Conservation (phyloP, 139 green algal genomes). For the Tetraselmis chui region DNA sequence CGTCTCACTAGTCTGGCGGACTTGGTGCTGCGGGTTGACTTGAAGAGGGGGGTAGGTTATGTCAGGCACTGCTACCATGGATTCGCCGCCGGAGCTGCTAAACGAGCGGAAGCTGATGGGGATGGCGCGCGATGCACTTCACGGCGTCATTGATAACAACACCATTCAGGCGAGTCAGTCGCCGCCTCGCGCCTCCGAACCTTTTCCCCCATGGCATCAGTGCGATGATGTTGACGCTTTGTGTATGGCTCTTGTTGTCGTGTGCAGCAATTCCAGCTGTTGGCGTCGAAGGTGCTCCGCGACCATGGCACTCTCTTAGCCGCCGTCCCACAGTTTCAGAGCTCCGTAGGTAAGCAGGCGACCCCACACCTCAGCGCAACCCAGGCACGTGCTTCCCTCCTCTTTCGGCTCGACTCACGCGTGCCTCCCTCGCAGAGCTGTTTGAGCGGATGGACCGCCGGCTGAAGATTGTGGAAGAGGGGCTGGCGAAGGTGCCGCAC, state of each 20-base stretch:
- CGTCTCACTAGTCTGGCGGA: too few relatives aligned
- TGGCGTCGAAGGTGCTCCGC: not conserved
- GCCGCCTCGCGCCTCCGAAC: too few relatives aligned
- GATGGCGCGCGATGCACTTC: not conserved
- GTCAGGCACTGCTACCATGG: too few relatives aligned
- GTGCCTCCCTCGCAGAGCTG: not conserved
- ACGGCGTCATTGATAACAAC: not conserved
- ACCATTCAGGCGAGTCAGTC: not conserved
- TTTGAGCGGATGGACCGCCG: not conserved
- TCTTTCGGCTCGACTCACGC: not conserved
- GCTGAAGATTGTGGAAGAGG: not conserved
- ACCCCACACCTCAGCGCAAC: not conserved
- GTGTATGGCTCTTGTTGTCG: too few relatives aligned
- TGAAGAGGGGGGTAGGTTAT: too few relatives aligned
- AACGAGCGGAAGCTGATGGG: not conserved
- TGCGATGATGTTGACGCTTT: too few relatives aligned
- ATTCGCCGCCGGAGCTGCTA: not conserved
- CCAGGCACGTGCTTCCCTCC: not conserved
- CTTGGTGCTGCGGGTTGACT: too few relatives aligned
- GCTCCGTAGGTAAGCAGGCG: not conserved
- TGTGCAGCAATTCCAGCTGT: not conserved
- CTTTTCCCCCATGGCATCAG: too few relatives aligned
- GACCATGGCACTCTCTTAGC: not conserved
- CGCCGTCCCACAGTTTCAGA: not conserved
- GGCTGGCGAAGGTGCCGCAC: not conserved